Conservation (phyloP, 148 eudicot genomes). For the Salicornia ramosissima region DNA sequence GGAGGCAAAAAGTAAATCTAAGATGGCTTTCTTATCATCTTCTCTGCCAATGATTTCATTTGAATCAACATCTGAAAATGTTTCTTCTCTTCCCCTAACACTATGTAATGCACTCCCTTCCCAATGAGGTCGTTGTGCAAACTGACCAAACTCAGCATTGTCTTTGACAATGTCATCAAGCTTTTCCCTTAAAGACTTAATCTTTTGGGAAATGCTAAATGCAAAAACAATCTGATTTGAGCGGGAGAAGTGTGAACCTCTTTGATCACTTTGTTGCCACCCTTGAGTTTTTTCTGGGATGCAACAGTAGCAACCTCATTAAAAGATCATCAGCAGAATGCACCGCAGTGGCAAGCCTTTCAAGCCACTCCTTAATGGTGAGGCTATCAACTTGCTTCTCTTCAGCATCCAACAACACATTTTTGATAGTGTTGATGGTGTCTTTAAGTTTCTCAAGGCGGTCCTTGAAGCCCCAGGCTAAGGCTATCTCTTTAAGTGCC, state of each 20-base stretch:
- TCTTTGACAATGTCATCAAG: conserved; percentile 3
- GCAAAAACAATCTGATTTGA: not conserved
- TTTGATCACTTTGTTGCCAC: not conserved
- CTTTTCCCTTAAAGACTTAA: conserved; percentile 19
- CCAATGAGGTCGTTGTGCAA: conserved; percentile 1
- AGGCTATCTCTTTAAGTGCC: too few relatives aligned
- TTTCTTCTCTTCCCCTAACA: conserved; percentile 6
- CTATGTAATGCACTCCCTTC: not conserved
- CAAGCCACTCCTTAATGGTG: conserved; percentile 20
- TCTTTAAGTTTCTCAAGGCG: conserved; percentile 18
- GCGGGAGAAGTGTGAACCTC: conserved; percentile 18
- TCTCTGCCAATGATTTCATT: conserved; percentile 27
- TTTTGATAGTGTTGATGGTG: conserved; percentile 18
- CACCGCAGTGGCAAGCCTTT: conserved; percentile 22
- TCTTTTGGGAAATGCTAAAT: not conserved
- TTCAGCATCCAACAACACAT: conserved; percentile 31
- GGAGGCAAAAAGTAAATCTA: not conserved
- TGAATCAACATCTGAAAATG: conserved; percentile 8
- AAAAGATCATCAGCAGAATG: conserved; percentile 25
- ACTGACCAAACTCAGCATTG: not conserved
- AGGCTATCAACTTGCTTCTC: conserved; percentile 21
- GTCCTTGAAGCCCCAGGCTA: too few relatives aligned
- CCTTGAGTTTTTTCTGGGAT: not conserved
- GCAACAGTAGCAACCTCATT: conserved; percentile 25
- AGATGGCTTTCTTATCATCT: conserved; percentile 20